Percentiles rank a stretch among this genome's conserved stretches.
Evolutionary conservation across 1,284 basidiomycete species (phyloP).

Genomic region (Papiliotrema nemorosa): DNA sequence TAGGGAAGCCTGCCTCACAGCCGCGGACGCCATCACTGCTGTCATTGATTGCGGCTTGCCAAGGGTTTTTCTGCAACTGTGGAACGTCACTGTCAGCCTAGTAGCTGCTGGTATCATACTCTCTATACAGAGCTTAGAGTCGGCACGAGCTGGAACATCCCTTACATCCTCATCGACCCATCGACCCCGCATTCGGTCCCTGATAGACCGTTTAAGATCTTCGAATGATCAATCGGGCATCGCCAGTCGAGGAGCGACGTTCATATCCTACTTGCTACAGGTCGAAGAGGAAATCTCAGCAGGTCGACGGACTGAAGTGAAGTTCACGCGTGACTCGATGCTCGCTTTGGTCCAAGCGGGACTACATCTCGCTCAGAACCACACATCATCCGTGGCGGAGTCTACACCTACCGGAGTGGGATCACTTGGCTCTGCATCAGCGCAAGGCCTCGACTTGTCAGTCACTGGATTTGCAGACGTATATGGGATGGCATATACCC

Average conservation of each 20-base stretch:
- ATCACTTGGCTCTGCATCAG: too few species aligned
- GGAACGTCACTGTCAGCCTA: slow-evolving; percentile 5
- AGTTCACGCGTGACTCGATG: background rate
- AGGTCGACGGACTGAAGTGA: background rate
- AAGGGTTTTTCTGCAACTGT: background rate
- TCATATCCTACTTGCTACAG: background rate
- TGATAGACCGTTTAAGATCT: background rate
- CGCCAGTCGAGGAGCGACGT: background rate
- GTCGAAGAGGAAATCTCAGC: background rate
- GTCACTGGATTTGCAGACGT: background rate
- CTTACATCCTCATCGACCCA: background rate
- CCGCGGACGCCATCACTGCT: slow-evolving; percentile 1
- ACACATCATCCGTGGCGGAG: background rate
- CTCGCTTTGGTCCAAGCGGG: background rate
- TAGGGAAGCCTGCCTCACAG: background rate
- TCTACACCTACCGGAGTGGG: too few species aligned
- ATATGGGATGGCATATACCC: background rate
- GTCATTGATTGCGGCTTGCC: slow-evolving; percentile 1
- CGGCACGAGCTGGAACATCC: too few species aligned
- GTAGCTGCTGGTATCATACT: slow-evolving; percentile 5
- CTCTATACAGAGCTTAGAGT: background rate
- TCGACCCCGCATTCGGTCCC: background rate
- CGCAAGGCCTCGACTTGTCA: too few species aligned
- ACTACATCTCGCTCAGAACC: background rate
- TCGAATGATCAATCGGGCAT: slow-evolving; percentile 1